Percentiles rank a stretch among this genome's conserved stretches.
Evolutionary conservation across 768 basidiomycete genomes (phyloP).

Genomic region (Psilocybe tampanensis): DNA sequence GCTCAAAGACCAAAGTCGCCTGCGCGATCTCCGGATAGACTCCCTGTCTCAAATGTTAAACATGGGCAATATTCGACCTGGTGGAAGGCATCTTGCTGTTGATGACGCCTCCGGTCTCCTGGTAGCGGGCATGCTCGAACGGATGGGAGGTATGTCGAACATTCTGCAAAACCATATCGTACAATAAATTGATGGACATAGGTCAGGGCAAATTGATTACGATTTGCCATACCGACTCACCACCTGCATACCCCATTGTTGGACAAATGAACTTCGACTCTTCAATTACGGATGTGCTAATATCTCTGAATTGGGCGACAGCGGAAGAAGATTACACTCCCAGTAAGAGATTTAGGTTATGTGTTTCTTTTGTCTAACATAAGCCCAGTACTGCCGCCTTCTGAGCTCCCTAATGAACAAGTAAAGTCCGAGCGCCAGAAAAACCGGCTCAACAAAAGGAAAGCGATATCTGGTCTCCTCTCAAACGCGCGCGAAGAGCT

Average conservation of each 20-base stretch:
- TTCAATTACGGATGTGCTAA: constrained; percentile 53
- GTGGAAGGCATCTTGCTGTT: constrained; percentile 84
- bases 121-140: constrained; percentile 81
- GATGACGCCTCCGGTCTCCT: constrained; percentile 92
- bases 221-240: constrained; percentile 88
- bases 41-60: constrained; percentile 88
- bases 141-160: constrained; percentile 70
- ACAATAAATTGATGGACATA: no score
- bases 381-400: constrained; percentile 55
- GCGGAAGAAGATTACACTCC: constrained; percentile 77
- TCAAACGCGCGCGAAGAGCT: constrained; percentile 73
- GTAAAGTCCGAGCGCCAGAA: constrained; percentile 76
- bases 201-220: constrained; percentile 82
- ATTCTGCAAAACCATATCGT: constrained; percentile 1
- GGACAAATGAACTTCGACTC: constrained; percentile 84
- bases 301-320: constrained; percentile 89
- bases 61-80: constrained; percentile 81
- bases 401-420: constrained; percentile 58
- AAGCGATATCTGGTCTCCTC: constrained; percentile 64
- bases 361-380: constrained; percentile 8
- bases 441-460: constrained; percentile 74
- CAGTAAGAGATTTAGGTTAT: constrained; percentile 38
- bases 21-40: constrained; percentile 86
- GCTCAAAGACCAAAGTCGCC: constrained; percentile 75
- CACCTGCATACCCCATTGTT: constrained; percentile 87